A percentile compares a stretch with the other conserved stretches of the same genome.
Evolutionary conservation across 108 stramenopile genomes (phyloP).

Genomic region (Craspedostauros australis): DNA sequence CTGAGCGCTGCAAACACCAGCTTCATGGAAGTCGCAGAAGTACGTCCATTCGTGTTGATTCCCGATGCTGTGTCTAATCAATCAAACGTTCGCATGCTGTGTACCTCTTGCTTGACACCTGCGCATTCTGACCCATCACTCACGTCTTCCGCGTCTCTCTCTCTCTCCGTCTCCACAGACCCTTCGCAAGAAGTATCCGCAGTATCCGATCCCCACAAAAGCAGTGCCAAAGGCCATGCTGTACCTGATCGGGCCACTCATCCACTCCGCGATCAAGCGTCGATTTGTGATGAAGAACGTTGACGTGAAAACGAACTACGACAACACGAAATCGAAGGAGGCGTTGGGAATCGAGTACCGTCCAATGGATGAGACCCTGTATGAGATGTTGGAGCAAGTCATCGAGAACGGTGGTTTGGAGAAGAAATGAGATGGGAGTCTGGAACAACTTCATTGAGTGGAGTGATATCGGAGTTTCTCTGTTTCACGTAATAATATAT

Average conservation of each 20-base stretch:
- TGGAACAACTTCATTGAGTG: no score
- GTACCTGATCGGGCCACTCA: slow-evolving; percentile 11
- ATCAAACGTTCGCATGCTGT: no score
- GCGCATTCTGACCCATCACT: no score
- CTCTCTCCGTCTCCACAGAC: no score
- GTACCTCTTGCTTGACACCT: no score
- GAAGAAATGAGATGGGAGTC: no score
- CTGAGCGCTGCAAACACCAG: slow-evolving; percentile 2
- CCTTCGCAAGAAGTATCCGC: not conserved
- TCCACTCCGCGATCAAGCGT: not conserved
- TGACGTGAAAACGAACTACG: not conserved
- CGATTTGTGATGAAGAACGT: not conserved
- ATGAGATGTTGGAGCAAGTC: slow-evolving; percentile 17
- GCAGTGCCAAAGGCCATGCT: slow-evolving; percentile 4
- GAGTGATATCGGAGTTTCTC: no score
- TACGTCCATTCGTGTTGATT: no score
- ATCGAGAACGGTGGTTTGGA: no score
- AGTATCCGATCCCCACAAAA: slow-evolving; percentile 4
- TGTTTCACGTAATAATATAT: no score
- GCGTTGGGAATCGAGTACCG: slow-evolving; percentile 16
- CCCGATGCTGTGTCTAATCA: no score
- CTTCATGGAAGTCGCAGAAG: not conserved
- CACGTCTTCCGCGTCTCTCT: no score
- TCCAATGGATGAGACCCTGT: slow-evolving; percentile 12
- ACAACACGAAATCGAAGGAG: slow-evolving; percentile 9